Evolutionary conservation across 106 monocot genomes (phyloP), one percentile per base, ranked within the genome.

Genomic region (Chionographis japonica): DNA sequence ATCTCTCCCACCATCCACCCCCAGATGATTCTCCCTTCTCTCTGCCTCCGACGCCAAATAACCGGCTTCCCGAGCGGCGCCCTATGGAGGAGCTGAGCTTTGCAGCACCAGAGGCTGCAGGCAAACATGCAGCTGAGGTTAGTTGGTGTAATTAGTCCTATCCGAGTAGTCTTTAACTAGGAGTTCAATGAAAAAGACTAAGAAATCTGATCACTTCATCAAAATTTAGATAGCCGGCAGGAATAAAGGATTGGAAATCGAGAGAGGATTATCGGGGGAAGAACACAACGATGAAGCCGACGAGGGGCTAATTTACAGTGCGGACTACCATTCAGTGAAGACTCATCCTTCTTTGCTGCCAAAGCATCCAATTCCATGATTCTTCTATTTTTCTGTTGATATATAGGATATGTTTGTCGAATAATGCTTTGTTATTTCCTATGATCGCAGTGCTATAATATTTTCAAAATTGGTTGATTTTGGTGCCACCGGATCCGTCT

Each of bases 291-390:
- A 57, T 2, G 57, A 40, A 0, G 39, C 12, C 18, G 70, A 66
- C 3, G 70, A 75, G 39, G 50, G 50, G 12, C 40, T 65, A 15
- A 55, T 80, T 18, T 67, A 62, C 66, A 61, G 46, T 71, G 75
- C 70, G 12, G 75, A 80, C 43, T 80, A 80, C 52, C 75, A 40
- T 38, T 64, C 70, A 65, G 75, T 75, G 12, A 65, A 11, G 37
- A 80, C 80, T 0, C 80, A 80, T 64, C 74, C 75, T 65, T 71
- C 75, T 66, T 70, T 70, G 16, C 52, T 66, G 35, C 75, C 80
- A 27, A 75, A 55, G 43, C 75, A 80, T 40, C 80, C 80, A 7
- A 40, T 59, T 15, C 65, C 70, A 65, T 79, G 52, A 15, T 12
- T 6, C 55, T 4, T 10, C 46, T 27, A 27, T 46, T 46, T 46